Evolutionary conservation across 169 alveolate genomes (phyloP).

Genomic region (Fabrea salina): DNA sequence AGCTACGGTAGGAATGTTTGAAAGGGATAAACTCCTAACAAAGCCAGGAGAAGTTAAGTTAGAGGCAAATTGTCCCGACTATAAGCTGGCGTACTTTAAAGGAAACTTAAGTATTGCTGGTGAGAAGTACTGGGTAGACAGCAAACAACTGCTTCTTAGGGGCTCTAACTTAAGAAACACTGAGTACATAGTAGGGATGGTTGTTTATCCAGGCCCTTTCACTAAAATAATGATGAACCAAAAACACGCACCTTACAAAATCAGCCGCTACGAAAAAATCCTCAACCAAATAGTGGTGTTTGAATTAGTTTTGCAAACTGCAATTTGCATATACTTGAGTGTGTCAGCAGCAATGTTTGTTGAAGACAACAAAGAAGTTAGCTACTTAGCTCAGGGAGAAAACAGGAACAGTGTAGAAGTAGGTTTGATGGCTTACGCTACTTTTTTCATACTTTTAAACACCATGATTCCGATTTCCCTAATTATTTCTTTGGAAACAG

Average conservation of each 20-base stretch:
- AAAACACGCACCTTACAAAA: slow-evolving; percentile 22
- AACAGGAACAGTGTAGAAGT: not conserved
- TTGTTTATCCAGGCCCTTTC: slow-evolving; percentile 79
- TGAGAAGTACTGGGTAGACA: slow-evolving; percentile 28
- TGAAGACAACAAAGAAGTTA: not conserved
- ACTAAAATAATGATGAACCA: slow-evolving; percentile 80
- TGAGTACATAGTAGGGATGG: slow-evolving; percentile 72
- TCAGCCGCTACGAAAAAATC: slow-evolving; percentile 32
- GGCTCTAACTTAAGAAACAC: slow-evolving; percentile 76
- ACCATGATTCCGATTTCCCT: slow-evolving; percentile 83
- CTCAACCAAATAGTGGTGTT: slow-evolving; percentile 33
- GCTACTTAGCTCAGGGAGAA: not conserved
- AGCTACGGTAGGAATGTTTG: not conserved
- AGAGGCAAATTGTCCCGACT: not conserved
- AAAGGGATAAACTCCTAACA: not conserved
- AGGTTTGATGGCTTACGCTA: slow-evolving; percentile 31
- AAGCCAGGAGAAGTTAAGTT: not conserved
- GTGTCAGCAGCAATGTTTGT: not conserved
- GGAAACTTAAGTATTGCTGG: not conserved
- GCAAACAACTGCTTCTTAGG: slow-evolving; percentile 68
- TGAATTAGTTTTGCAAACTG: not conserved
- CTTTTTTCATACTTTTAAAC: slow-evolving; percentile 39
- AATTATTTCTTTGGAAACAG: slow-evolving; percentile 80
- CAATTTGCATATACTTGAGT: not conserved
- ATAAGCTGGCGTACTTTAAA: not conserved